Base-by-base conservation (phyloP, 2,329 filamentous ascomycete genomes). In the Colletotrichum melonis region DNA sequence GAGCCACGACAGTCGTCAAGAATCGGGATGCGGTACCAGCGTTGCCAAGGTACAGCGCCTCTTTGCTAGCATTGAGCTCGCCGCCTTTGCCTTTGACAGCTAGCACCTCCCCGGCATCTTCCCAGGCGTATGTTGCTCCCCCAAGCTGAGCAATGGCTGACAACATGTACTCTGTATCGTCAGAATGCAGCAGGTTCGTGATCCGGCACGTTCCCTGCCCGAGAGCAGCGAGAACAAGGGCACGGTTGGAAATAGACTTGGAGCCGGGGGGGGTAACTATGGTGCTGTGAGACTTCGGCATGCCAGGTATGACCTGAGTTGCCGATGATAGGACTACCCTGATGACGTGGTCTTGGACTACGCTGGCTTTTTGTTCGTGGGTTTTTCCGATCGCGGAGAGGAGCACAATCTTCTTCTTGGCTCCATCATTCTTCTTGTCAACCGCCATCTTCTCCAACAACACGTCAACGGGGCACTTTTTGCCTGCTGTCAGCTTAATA, bases 391-490 rank as follows among this genome's bases (percentile, higher is more conserved):
- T 97, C 14, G 93, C 93, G 1, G 95, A 95, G 12, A 99, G 88
- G 8, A 99, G 89, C 7, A 98, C 96, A 75, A 99, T 93, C 84
- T 98, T 98, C 88, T 99, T 99, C 83, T 96, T 95, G 72, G 90
- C 90, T 2, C 97, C 97, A 57, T 97, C 94, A 76, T 99, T 99
- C 87, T 99, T 99, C 89, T 99, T 99, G 84, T 99, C 97, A 9
- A 99, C 93, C 0, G 93, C 95, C 97, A 99, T 99, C 81, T 97
- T 97, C 76, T 93, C 89, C 69, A 99, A 88, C 64, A 99, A 84
- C 46, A 93, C 89, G 77, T 98, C 94, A 2, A 98, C 94, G 0
- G 94, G 92, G 81, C 97, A 99, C 76, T 91, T 88, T 84, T 97
- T 98, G 66, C 93, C 94, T 1, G 95, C 95, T 5, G 95, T 95